Evolutionary conservation across 2,329 filamentous ascomycete genomes (phyloP).

Genomic region (Colletotrichum tropicale): DNA sequence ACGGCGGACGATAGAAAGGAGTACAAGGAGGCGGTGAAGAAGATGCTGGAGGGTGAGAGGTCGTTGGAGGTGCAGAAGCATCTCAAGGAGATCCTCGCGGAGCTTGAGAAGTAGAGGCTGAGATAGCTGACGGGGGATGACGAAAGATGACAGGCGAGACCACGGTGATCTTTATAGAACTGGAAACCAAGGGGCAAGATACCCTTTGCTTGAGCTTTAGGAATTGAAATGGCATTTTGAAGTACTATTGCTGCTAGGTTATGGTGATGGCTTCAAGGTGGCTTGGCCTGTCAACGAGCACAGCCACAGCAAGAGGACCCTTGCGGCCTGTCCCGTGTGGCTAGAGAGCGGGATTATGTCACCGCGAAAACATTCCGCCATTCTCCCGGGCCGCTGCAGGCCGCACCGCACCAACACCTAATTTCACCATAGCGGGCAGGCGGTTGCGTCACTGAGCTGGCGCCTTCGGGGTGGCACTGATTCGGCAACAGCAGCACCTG

Average conservation of each 20-base stretch:
- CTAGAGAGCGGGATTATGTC: neutral
- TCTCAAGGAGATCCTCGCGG: constrained; percentile 39
- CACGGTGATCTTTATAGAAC: neutral
- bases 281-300: neutral
- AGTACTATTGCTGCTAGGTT: neutral
- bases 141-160: neutral
- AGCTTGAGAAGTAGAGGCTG: constrained; percentile 26
- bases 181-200: neutral
- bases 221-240: neutral
- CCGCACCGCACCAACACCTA: neutral
- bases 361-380: neutral
- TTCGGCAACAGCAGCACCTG: neutral
- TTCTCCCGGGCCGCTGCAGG: neutral
- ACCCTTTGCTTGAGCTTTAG: neutral
- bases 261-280: neutral
- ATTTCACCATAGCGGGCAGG: neutral
- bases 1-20: constrained; percentile 23
- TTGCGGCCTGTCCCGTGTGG: neutral
- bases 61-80: constrained; percentile 50
- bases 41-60: constrained; percentile 44
- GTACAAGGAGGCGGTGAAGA: constrained; percentile 32
- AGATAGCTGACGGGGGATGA: neutral
- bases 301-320: neutral
- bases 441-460: constrained; percentile 23
- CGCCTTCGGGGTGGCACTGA: constrained; percentile 12